phyloP scores from a whole-genome alignment of 495 filamentous ascomycete genomes.

The Penicillium manginii region DNA sequence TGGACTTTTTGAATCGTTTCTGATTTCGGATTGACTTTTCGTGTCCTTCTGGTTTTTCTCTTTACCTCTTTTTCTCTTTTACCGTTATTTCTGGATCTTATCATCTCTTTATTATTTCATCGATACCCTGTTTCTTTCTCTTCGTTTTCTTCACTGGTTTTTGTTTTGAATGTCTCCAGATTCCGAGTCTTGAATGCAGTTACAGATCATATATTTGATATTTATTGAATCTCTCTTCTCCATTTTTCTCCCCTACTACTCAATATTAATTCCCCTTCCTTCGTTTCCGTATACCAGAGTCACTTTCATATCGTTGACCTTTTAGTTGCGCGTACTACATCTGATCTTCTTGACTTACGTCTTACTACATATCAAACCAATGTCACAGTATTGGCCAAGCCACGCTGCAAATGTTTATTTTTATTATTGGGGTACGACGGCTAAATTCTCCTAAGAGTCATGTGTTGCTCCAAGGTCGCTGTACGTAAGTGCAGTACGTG shows the following conservation, averaged over 20 bases:
- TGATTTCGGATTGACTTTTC: conserved; percentile 5
- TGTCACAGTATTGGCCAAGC: not conserved
- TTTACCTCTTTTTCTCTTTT: conserved; percentile 25
- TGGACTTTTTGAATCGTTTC: conserved; percentile 18
- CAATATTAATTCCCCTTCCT: not conserved
- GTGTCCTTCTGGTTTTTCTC: conserved; percentile 26
- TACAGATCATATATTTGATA: conserved; percentile 7
- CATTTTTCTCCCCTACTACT: not conserved
- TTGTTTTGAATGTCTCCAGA: conserved; percentile 13
- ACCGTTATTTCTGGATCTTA: conserved; percentile 21
- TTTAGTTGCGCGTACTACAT: too few species aligned
- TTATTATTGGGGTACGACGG: too few species aligned
- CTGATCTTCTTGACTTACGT: too few species aligned
- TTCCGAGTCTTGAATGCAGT: not conserved
- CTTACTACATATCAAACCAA: not conserved
- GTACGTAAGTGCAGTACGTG: not conserved
- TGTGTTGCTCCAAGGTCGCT: not conserved
- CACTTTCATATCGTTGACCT: too few species aligned
- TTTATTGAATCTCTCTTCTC: not conserved
- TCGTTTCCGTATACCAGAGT: too few species aligned
- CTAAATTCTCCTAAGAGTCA: too few species aligned
- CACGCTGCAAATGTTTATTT: not conserved
- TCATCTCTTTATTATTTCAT: conserved; percentile 30
- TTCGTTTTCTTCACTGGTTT: conserved; percentile 11
- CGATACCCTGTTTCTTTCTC: conserved; percentile 40